Base-by-base conservation (phyloP, 2,329 filamentous ascomycete genomes). In the Xylariaceae sp. region DNA sequence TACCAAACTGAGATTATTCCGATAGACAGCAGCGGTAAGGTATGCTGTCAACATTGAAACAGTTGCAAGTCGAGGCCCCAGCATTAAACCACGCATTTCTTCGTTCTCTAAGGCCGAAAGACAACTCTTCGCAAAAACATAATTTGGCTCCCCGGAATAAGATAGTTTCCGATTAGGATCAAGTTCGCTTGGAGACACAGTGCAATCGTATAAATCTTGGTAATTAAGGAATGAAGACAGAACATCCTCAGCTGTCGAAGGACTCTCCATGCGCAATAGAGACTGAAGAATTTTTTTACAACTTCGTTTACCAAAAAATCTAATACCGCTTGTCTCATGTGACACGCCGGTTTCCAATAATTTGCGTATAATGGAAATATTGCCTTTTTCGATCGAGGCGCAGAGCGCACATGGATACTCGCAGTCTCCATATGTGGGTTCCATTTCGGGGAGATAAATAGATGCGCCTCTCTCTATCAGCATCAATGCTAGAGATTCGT, bases 401-500 rank as follows among this genome's bases (percentile, higher is more conserved):
- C n/a, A n/a, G n/a, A n/a, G n/a, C n/a, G n/a, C n/a, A n/a, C n/a
- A n/a, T n/a, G n/a, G n/a, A n/a, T n/a, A n/a, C n/a, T n/a, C n/a
- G n/a, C n/a, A n/a, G n/a, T n/a, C n/a, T n/a, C n/a, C n/a, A n/a
- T n/a, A n/a, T n/a, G n/a, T n/a, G n/a, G n/a, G n/a, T n/a, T n/a
- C n/a, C n/a, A n/a, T n/a, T n/a, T n/a, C n/a, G n/a, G n/a, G n/a
- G n/a, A n/a, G n/a, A 35, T 35, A 10, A 24, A 44, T 1, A 11
- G 49, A 45, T 24, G 49, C 49, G 11, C 41, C 49, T 30, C 33
- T 26, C 21, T 46, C 30, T 11, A 52, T 10, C n/a, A 52, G 35
- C n/a, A 35, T 20, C 21, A 46, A 13, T 15, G 33, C 49, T n/a
- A 45, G 4, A 10, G 4, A 7, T 5, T 18, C 21, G 32, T 40